Base-by-base conservation (phyloP, 768 basidiomycete genomes). In the Suillus cothurnatus region DNA sequence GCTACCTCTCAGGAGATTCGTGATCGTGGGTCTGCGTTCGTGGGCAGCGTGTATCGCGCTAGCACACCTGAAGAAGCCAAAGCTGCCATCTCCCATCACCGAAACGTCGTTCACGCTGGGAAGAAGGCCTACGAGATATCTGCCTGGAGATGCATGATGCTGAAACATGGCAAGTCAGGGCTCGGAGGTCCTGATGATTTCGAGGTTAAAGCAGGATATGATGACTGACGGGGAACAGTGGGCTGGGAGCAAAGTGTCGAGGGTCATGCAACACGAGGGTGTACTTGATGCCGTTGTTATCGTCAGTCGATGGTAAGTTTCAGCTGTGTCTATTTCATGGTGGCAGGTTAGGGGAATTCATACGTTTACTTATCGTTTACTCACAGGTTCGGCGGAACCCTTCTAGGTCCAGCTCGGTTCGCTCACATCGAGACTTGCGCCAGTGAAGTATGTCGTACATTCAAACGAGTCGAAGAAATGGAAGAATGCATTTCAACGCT, bases 151-250 rank as follows among this genome's bases (percentile, higher is more conserved):
- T 88, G 86, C 70, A 91, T 95, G 89, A 82, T 82, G 0, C 76
- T 91, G 62, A 92, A 88, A 74, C 70, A 79, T 14, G 91, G 89
- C 3, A 80, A 79, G 57, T 86, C 83, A 3, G 93, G 93, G 1
- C 76, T 94, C 3, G 81, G 76, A 1, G 90, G 91, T 3, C 87
- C 88, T 3, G 90, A 91, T 32, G 93, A 95, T 71, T 95, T 94
- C 69, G 86, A 88, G 73, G 75, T 93, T 32, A 34, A 74, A 65
- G 80, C 81, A 5, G 90, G 87, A 2, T 84, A 80, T 69, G 85
- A 87, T 53, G 94, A 95, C 69, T n/a, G 94, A 93, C 59, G 91
- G 88, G 6, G 94, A 94, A 76, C 84, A 84, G 68, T 90, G 86
- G 82, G 92, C 85, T 34, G 89, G 90, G 32, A 81, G 78, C 19